Evolutionary conservation across 495 filamentous ascomycete genomes (phyloP).

Genomic region (Aspergillus egyptiacus): DNA sequence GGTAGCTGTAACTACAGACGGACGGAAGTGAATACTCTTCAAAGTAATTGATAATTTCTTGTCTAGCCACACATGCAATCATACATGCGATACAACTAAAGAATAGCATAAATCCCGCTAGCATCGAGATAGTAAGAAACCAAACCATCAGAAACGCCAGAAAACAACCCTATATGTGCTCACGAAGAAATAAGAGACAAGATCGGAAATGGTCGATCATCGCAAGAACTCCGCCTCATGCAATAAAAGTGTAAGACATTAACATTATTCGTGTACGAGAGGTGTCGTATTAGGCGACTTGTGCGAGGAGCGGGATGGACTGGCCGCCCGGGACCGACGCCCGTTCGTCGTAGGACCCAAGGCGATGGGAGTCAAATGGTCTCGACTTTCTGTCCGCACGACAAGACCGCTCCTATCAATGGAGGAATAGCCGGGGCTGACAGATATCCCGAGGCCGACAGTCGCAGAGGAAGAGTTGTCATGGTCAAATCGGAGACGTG

Average conservation of each 20-base stretch:
- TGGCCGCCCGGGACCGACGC: conserved; percentile 40
- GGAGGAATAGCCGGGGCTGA: conserved; percentile 40
- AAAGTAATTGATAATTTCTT: background rate
- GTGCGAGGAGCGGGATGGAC: conserved; percentile 38
- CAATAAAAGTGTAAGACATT: conserved; percentile 8
- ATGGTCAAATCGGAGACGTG: conserved; percentile 50
- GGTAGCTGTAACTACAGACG: no score
- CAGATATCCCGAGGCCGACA: conserved; percentile 44
- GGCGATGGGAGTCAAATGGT: conserved; percentile 51
- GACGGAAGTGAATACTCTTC: no score
- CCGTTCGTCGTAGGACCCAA: conserved; percentile 41
- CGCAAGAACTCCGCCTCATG: conserved; percentile 1
- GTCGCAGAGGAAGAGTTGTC: conserved; percentile 51
- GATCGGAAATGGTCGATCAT: background rate
- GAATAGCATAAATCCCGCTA: background rate
- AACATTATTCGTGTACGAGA: conserved; percentile 36
- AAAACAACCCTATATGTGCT: background rate
- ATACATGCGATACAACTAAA: background rate
- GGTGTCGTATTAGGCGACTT: conserved; percentile 41
- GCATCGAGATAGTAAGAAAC: no score
- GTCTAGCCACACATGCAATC: no score
- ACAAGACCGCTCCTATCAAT: conserved; percentile 72
- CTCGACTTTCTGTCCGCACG: conserved; percentile 73
- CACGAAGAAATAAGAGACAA: background rate
- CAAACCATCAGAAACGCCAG: background rate